These are phyloP conservation scores for Hymenoscyphus fraxineus DNA, from an alignment of 2,329 filamentous ascomycete species.

Conservation along the genomic window DNA sequence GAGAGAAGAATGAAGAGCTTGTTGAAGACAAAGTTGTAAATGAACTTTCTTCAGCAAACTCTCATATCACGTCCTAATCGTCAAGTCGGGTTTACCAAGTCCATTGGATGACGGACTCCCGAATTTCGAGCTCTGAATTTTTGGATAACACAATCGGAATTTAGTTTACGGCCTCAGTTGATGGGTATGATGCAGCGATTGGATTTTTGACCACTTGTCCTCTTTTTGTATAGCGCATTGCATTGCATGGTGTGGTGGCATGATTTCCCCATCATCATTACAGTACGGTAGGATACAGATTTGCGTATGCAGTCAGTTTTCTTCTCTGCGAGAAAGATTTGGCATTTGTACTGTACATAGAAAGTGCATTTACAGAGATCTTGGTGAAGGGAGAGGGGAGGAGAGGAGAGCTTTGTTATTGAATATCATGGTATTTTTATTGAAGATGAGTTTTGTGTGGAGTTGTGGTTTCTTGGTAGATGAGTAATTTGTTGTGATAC, in stretches of 20 bases:
- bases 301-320: background rate
- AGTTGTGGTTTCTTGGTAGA: no score
- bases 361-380: no score
- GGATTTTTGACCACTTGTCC: background rate
- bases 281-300: background rate
- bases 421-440: no score
- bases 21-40: conserved; percentile 71
- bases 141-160: background rate
- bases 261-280: background rate
- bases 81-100: background rate
- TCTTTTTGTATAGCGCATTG: conserved; percentile 2
- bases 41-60: background rate
- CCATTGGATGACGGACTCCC: background rate
- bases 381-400: no score
- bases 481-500: no score
- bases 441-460: no score
- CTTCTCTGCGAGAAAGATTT: no score
- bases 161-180: background rate
- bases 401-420: no score
- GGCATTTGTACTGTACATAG: no score
- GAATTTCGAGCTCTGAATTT: background rate
- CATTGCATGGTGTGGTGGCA: conserved; percentile 1
- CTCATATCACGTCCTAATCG: background rate
- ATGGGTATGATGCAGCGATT: background rate
- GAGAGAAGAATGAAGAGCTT: conserved; percentile 82